Percentiles rank a stretch among this genome's conserved stretches.
These are phyloP conservation scores for Coemansia sp. DNA, from an alignment of 192 early-diverging fungal species.

Conservation along the genomic window DNA sequence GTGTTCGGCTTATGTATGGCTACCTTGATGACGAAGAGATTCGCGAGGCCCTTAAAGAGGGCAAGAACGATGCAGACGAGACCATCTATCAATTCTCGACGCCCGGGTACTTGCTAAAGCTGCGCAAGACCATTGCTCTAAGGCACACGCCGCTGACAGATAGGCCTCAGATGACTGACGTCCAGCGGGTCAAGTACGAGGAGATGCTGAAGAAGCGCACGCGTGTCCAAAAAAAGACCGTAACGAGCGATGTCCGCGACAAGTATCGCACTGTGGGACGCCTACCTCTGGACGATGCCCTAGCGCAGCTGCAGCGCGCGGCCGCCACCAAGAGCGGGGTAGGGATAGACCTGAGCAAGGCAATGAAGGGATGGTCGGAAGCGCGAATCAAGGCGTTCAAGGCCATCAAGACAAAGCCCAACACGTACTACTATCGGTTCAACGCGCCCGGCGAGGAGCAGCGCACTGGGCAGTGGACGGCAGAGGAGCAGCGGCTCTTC, in stretches of 20 bases:
- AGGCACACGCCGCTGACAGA: conserved; percentile 57
- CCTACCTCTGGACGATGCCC: conserved; percentile 82
- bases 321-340: conserved; percentile 57
- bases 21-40: conserved; percentile 85
- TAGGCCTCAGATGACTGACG: conserved; percentile 67
- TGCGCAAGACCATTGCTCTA: conserved; percentile 69
- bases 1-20: conserved; percentile 73
- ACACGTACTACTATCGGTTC: conserved; percentile 97
- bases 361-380: conserved; percentile 95
- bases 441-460: conserved; percentile 96
- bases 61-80: conserved; percentile 84
- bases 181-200: conserved; percentile 84
- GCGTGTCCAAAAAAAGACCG: conserved; percentile 75
- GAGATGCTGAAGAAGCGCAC: conserved; percentile 82
- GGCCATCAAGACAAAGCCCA: conserved; percentile 91
- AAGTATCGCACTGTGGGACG: conserved; percentile 74
- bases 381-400: conserved; percentile 92
- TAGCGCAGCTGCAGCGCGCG: conserved; percentile 73
- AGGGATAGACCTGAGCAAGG: conserved; percentile 73
- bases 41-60: conserved; percentile 74
- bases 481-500: conserved; percentile 84
- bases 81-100: conserved; percentile 83
- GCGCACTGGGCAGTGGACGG: conserved; percentile 85
- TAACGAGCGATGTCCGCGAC: conserved; percentile 68
- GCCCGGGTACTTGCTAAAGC: conserved; percentile 66